Evolutionary conservation across 306 rosid genomes (phyloP).

Genomic region (Begonia loranthoides): DNA sequence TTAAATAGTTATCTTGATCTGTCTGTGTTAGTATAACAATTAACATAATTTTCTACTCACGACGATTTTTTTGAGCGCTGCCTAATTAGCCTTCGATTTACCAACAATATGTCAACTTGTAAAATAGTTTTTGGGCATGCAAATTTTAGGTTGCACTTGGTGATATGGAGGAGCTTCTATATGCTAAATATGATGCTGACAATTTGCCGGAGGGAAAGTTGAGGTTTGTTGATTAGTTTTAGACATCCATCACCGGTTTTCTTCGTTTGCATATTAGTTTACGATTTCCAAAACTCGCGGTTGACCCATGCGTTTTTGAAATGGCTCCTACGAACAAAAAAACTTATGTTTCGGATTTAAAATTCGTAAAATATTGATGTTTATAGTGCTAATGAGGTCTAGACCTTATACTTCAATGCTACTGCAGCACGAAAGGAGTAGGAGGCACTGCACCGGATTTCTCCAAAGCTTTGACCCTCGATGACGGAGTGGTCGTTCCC

Average conservation of each 20-base stretch:
- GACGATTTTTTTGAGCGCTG: no score
- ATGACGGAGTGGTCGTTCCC: constrained; percentile 65
- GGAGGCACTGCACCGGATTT: constrained; percentile 69
- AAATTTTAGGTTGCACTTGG: constrained; percentile 73
- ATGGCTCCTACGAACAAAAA: no score
- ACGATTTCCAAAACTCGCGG: no score
- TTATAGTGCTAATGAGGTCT: neutral
- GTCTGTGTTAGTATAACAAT: no score
- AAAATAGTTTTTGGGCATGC: neutral
- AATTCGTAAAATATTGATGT: no score
- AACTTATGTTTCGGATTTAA: no score
- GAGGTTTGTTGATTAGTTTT: constrained; percentile 35
- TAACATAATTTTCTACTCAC: no score
- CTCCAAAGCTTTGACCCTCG: constrained; percentile 43
- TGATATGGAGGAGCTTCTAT: constrained; percentile 73
- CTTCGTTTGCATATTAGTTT: no score
- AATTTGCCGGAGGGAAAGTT: constrained; percentile 66
- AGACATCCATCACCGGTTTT: neutral
- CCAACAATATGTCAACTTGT: neutral
- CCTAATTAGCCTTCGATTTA: neutral
- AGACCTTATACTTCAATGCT: constrained; percentile 5
- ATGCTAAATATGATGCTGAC: constrained; percentile 64
- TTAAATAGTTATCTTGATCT: no score
- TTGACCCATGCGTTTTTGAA: no score
- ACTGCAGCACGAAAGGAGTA: constrained; percentile 76